A percentile compares a stretch with the other conserved stretches of the same genome.
Conservation (phyloP, 2,329 filamentous ascomycete species). For the Aspergillus costaricaensis region DNA sequence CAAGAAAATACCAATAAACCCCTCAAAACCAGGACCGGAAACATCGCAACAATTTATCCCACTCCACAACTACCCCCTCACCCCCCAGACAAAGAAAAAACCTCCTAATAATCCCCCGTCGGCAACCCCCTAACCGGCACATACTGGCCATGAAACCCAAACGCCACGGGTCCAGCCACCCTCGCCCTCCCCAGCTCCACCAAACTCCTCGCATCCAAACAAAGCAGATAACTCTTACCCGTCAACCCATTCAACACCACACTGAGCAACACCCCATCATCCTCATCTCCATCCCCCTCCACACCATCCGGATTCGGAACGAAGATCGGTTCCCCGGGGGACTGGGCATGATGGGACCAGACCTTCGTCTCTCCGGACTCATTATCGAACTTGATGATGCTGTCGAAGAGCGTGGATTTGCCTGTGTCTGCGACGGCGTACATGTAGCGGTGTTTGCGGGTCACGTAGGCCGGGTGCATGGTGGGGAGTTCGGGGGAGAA, state of each 20-base stretch:
- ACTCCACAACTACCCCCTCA: too few species aligned
- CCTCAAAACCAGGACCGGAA: background rate
- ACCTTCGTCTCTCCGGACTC: slow-evolving; percentile 40
- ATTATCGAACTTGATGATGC: slow-evolving; percentile 56
- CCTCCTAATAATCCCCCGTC: slow-evolving; percentile 29
- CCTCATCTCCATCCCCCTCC: slow-evolving; percentile 55
- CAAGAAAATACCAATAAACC: too few species aligned
- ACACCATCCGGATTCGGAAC: slow-evolving; percentile 35
- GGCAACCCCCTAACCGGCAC: slow-evolving; percentile 28
- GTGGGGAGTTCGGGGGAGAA: slow-evolving; percentile 51
- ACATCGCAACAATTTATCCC: background rate
- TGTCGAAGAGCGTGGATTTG: slow-evolving; percentile 54
- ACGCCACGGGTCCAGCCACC: slow-evolving; percentile 50
- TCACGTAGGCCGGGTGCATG: slow-evolving; percentile 50
- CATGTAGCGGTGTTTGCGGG: slow-evolving; percentile 51
- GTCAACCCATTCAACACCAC: slow-evolving; percentile 55
- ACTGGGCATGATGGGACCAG: slow-evolving; percentile 54
- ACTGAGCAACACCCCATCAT: slow-evolving; percentile 56
- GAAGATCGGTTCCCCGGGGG: slow-evolving; percentile 58
- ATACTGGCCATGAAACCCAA: slow-evolving; percentile 57
- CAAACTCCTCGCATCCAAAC: slow-evolving; percentile 53
- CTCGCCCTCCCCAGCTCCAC: slow-evolving; percentile 54
- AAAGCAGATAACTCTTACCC: slow-evolving; percentile 56
- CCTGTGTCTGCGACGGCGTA: slow-evolving; percentile 52
- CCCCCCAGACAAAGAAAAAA: slow-evolving; percentile 24